Conservation (phyloP, 2,329 filamentous ascomycete genomes). For the Chaetomium olivaceum region DNA sequence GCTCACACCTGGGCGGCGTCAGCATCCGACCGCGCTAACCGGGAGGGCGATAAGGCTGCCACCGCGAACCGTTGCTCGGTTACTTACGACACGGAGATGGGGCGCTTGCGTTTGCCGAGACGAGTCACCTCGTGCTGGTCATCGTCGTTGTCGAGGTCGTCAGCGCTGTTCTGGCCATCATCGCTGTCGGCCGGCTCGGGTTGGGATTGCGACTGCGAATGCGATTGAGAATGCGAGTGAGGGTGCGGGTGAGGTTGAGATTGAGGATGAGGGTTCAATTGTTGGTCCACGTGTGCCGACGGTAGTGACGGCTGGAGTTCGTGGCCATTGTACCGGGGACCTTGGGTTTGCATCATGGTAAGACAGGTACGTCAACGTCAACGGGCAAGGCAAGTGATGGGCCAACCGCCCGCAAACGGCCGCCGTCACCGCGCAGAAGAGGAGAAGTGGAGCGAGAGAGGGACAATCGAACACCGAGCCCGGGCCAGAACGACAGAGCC, state of each 20-base stretch:
- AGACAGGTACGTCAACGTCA: slow-evolving; percentile 16
- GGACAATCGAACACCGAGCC: not conserved
- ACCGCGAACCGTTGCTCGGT: slow-evolving; percentile 15
- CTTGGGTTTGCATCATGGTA: slow-evolving; percentile 35
- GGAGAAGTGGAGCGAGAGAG: slow-evolving; percentile 1
- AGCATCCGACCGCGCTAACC: slow-evolving; percentile 19
- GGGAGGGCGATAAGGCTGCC: slow-evolving; percentile 25
- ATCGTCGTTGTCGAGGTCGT: slow-evolving; percentile 47
- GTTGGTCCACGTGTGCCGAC: slow-evolving; percentile 29
- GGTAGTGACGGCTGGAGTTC: slow-evolving; percentile 26
- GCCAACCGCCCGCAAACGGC: slow-evolving; percentile 1
- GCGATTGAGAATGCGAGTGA: not conserved
- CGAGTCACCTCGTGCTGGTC: slow-evolving; percentile 44
- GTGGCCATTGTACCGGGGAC: slow-evolving; percentile 28
- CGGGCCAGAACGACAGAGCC: not conserved
- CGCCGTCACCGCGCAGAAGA: not conserved
- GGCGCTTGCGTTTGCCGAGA: slow-evolving; percentile 59
- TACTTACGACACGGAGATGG: slow-evolving; percentile 61
- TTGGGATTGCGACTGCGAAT: not conserved
- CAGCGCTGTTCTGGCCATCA: slow-evolving; percentile 50
- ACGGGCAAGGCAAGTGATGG: slow-evolving; percentile 10
- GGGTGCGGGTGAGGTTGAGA: slow-evolving; percentile 35
- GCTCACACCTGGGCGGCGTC: slow-evolving; percentile 60
- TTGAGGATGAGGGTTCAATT: slow-evolving; percentile 35
- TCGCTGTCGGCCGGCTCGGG: slow-evolving; percentile 49